Evolutionary conservation across 1,284 basidiomycete species (phyloP).

Genomic region (Austroboletus novae-zelandiae): DNA sequence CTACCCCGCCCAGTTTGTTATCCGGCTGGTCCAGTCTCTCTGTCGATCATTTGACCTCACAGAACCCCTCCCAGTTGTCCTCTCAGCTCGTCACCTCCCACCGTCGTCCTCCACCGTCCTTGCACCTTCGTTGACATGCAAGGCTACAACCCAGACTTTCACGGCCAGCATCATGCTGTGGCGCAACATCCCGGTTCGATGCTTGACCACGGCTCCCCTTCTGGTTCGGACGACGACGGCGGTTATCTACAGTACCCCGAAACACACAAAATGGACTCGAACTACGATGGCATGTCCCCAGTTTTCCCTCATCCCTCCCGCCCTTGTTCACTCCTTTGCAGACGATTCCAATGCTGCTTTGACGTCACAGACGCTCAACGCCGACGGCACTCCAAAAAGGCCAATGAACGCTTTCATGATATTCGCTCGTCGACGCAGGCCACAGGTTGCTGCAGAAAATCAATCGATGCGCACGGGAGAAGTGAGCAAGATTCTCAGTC

Average conservation of each 20-base stretch:
- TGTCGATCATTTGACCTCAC: constrained; percentile 29
- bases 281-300: constrained; percentile 41
- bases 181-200: constrained; percentile 27
- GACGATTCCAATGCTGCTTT: constrained; percentile 54
- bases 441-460: constrained; percentile 77
- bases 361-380: constrained; percentile 74
- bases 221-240: constrained; percentile 49
- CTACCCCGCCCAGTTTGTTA: constrained; percentile 31
- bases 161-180: constrained; percentile 19
- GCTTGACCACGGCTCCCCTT: constrained; percentile 44
- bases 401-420: constrained; percentile 93
- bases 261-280: constrained; percentile 37
- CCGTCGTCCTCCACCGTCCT: constrained; percentile 1
- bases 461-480: constrained; percentile 84
- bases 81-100: constrained; percentile 1
- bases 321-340: constrained; percentile 22
- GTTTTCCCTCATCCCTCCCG: constrained; percentile 8
- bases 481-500: constrained; percentile 78
- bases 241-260: constrained; percentile 34
- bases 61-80: constrained; percentile 7
- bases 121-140: constrained; percentile 26
- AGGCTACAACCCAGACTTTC: constrained; percentile 18
- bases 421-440: constrained; percentile 75
- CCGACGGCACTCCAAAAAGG: constrained; percentile 80
- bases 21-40: constrained; percentile 15